phyloP scores from a whole-genome alignment of 345 rosid species.

The Lepidium didymum region DNA sequence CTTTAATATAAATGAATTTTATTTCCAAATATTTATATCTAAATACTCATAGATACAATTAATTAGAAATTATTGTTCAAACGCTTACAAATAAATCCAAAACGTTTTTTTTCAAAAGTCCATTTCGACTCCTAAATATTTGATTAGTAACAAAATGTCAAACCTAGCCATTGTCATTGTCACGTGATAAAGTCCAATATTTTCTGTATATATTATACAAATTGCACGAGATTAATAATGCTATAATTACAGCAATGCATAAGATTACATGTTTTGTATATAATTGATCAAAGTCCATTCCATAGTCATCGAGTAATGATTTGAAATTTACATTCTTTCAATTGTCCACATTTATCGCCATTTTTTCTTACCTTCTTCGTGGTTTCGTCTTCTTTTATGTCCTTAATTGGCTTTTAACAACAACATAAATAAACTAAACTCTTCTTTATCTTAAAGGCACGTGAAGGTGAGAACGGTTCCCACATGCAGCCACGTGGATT shows the following conservation, averaged over 20 bases:
- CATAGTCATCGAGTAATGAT: not conserved
- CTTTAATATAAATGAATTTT: no score
- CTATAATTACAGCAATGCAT: not conserved
- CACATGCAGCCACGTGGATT: conserved; percentile 28
- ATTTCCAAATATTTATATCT: no score
- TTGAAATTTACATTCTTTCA: not conserved
- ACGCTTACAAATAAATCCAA: no score
- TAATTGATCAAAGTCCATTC: not conserved
- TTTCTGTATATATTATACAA: not conserved
- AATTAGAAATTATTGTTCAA: no score
- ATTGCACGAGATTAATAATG: not conserved
- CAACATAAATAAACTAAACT: not conserved
- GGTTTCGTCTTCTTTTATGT: not conserved
- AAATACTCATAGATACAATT: no score
- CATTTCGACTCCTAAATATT: no score
- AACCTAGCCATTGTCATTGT: not conserved
- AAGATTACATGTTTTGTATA: not conserved
- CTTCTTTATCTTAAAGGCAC: conserved; percentile 9
- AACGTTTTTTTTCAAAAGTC: no score
- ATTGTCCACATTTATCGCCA: not conserved
- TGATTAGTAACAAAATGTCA: not conserved
- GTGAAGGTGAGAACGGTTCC: conserved; percentile 19
- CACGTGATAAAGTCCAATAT: not conserved
- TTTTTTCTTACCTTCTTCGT: not conserved
- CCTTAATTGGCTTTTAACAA: not conserved